Percentiles rank a stretch among this genome's conserved stretches.
phyloP scores from a whole-genome alignment of 352 stramenopile genomes.

The Phytophthora parvispora region DNA sequence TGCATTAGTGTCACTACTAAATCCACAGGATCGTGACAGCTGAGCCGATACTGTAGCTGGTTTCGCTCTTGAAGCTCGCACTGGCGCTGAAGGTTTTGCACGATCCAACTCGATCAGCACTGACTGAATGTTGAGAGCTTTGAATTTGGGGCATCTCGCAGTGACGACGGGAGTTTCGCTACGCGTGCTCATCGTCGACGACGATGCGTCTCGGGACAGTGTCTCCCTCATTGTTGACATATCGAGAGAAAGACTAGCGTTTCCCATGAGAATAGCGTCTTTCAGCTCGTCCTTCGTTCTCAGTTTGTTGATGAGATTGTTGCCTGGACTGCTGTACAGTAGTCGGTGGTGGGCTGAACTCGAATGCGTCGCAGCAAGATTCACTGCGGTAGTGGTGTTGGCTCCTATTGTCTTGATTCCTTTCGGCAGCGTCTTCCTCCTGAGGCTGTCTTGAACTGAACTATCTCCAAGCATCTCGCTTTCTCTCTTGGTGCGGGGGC shows the following conservation, averaged over 20 bases:
- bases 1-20: constrained; percentile 1
- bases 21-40: not conserved
- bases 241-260: constrained; percentile 44
- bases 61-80: constrained; percentile 17
- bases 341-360: constrained; percentile 24
- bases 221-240: constrained; percentile 37
- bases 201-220: constrained; percentile 16
- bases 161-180: constrained; percentile 28
- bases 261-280: constrained; percentile 35
- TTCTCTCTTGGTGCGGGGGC: constrained; percentile 22
- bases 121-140: constrained; percentile 44
- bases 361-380: constrained; percentile 19
- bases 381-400: constrained; percentile 19
- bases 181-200: constrained; percentile 9
- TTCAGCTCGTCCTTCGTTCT: constrained; percentile 52
- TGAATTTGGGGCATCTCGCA: constrained; percentile 58
- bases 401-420: constrained; percentile 29
- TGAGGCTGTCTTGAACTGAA: constrained; percentile 27
- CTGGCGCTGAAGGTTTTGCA: constrained; percentile 31
- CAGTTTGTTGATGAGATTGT: constrained; percentile 32
- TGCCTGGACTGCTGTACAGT: constrained; percentile 23
- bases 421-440: constrained; percentile 46
- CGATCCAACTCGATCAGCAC: constrained; percentile 57
- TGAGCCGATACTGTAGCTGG: not conserved
- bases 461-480: constrained; percentile 25